Evolutionary conservation across 2,329 filamentous ascomycete species (phyloP).

Genomic region (Phialocephala sp.): DNA sequence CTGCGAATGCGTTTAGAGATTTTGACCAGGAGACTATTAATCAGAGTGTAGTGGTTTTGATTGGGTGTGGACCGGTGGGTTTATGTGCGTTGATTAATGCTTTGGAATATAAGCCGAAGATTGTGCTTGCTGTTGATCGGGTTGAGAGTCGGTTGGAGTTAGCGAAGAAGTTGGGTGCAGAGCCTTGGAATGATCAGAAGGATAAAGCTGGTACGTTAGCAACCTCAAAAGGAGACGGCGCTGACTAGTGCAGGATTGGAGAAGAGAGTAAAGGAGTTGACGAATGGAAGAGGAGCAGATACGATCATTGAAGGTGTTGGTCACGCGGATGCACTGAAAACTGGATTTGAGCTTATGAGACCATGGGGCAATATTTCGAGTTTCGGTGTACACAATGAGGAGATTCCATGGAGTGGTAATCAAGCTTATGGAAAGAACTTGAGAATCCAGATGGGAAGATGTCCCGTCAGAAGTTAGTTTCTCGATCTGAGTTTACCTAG

Average conservation of each 20-base stretch:
- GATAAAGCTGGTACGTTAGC: constrained; percentile 59
- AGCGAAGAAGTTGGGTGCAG: constrained; percentile 76
- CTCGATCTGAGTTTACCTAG: not conserved
- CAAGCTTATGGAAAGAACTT: constrained; percentile 75
- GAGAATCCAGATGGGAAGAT: constrained; percentile 74
- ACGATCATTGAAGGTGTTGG: constrained; percentile 83
- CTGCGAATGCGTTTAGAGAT: constrained; percentile 73
- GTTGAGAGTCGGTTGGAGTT: constrained; percentile 76
- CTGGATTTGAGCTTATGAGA: constrained; percentile 72
- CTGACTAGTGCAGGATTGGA: constrained; percentile 50
- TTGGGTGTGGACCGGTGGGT: constrained; percentile 87
- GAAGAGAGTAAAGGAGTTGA: constrained; percentile 73
- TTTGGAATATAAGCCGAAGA: constrained; percentile 74
- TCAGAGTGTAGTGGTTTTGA: constrained; percentile 75
- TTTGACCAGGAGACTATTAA: constrained; percentile 61
- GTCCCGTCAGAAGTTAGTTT: constrained; percentile 71
- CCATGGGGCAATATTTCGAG: constrained; percentile 77
- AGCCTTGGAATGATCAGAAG: constrained; percentile 78
- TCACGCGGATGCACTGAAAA: constrained; percentile 69
- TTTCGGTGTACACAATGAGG: constrained; percentile 77
- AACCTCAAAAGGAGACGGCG: not conserved
- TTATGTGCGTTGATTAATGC: constrained; percentile 83
- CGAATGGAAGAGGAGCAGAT: constrained; percentile 82
- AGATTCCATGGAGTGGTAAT: constrained; percentile 58
- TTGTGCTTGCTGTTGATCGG: constrained; percentile 80